phyloP scores from a whole-genome alignment of 495 filamentous ascomycete genomes.

The Choiromyces venosus region DNA sequence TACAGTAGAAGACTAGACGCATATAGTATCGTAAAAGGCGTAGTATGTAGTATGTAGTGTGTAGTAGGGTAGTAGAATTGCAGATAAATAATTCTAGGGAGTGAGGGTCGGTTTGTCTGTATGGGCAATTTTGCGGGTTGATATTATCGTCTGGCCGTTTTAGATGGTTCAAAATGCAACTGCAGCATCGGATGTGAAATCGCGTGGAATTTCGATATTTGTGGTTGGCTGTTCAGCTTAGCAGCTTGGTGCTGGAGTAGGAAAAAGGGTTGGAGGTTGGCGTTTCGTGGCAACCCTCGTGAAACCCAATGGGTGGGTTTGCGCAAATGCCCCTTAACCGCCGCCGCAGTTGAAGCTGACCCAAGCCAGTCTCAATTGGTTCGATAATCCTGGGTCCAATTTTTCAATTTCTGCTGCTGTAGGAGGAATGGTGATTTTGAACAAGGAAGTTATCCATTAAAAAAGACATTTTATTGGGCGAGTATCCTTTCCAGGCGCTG shows the following conservation, averaged over 20 bases:
- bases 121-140: not conserved
- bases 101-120: not conserved
- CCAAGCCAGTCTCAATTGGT: constrained; percentile 6
- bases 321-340: constrained; percentile 21
- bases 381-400: constrained; percentile 10
- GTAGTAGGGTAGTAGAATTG: not conserved
- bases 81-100: not conserved
- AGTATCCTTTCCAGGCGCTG: not conserved
- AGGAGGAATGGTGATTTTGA: not conserved
- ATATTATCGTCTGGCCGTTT: not conserved
- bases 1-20: too few species aligned
- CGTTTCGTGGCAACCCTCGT: constrained; percentile 23
- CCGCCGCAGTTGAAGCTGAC: constrained; percentile 5
- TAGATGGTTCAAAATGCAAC: not conserved
- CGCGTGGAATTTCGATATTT: not conserved
- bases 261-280: constrained; percentile 10
- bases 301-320: constrained; percentile 20
- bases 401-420: not conserved
- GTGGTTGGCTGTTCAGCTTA: not conserved
- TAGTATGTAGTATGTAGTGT: too few species aligned
- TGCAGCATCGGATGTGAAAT: not conserved
- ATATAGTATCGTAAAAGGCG: too few species aligned
- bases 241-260: not conserved
- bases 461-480: not conserved
- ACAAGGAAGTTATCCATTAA: not conserved